Base-by-base conservation (phyloP, 1,284 basidiomycete species). In the Coniophora puteana region DNA sequence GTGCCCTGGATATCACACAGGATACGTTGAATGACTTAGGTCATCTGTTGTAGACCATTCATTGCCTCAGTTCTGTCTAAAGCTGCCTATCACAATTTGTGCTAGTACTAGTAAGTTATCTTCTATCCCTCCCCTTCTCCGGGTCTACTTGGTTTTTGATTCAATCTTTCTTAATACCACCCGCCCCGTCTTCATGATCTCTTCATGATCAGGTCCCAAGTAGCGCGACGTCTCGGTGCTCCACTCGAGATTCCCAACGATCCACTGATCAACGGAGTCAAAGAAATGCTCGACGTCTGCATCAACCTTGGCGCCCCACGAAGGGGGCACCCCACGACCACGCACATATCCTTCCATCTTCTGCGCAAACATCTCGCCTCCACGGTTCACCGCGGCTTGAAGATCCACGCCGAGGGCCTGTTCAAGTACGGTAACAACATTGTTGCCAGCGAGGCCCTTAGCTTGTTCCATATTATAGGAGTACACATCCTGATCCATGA, bases 391-490 rank as follows among this genome's bases (percentile, higher is more conserved):
- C 8, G 81, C 75, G 18, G 68, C 67, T 59, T 83, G 81, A 7
- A 83, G 61, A 40, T 64, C 61, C 39, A 76, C 57, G n/a, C 60
- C 50, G 39, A 70, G 71, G 35, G 71, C 68, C 44, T 71, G 65
- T 76, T 81, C 81, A 32, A 82, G 67, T 8, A 83, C 78, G 4
- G 80, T 78, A 30, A 84, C 69, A 47, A 83, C 68, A 53, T 83
- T 84, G 58, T 80, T 82, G 32, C 74, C 76, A 13, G 66, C 70
- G 48, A 74, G 73, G 11, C 81, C 80, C 57, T 76, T 79, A 18
- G 76, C 72, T 53, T 82, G 78, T 51, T 84, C 81, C 71, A 81
- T 76, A 53, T 80, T 75, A 58, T 82, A 84, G 3, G 80, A 83
- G 52, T 83, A 83, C 8, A 83, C 62, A 43, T 83, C 81, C 80